Evolutionary conservation across 2,329 filamentous ascomycete genomes (phyloP).

Genomic region (Exophiala sideris): DNA sequence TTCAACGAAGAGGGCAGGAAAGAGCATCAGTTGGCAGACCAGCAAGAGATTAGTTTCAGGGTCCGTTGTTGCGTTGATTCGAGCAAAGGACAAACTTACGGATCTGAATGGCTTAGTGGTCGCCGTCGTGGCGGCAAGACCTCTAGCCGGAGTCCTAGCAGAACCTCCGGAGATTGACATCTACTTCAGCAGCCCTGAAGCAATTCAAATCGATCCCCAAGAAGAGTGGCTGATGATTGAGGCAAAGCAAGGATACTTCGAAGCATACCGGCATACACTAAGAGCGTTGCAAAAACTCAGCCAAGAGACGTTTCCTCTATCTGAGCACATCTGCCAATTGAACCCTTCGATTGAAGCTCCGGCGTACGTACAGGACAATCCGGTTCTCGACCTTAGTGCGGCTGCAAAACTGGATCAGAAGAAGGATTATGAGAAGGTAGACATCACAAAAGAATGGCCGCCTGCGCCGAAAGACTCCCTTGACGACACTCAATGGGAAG

Average conservation of each 20-base stretch:
- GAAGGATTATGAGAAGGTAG: conserved; percentile 44
- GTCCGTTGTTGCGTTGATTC: conserved; percentile 54
- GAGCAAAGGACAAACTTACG: conserved; percentile 58
- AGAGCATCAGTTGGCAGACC: conserved; percentile 65
- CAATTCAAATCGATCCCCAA: conserved; percentile 66
- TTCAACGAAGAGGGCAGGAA: conserved; percentile 62
- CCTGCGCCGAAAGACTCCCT: conserved; percentile 45
- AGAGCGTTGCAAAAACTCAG: conserved; percentile 65
- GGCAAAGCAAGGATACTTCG: conserved; percentile 69
- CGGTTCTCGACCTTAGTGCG: conserved; percentile 47
- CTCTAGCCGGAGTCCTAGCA: conserved; percentile 59
- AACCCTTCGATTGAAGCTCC: conserved; percentile 46
- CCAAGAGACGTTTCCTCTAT: conserved; percentile 51
- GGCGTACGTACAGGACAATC: conserved; percentile 49
- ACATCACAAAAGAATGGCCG: conserved; percentile 58
- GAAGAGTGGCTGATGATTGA: conserved; percentile 76
- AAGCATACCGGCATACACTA: conserved; percentile 70
- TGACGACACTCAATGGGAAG: conserved; percentile 68
- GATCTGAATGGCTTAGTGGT: conserved; percentile 58
- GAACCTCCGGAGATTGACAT: conserved; percentile 72
- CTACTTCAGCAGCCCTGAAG: conserved; percentile 60
- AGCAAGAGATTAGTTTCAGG: conserved; percentile 57
- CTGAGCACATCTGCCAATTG: conserved; percentile 42
- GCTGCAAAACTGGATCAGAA: conserved; percentile 38
- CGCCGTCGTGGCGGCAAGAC: conserved; percentile 69